Evolutionary conservation across 1,284 basidiomycete genomes (phyloP), one percentile per base, ranked within the genome.

Genomic region (Rhizoctonia solani): DNA sequence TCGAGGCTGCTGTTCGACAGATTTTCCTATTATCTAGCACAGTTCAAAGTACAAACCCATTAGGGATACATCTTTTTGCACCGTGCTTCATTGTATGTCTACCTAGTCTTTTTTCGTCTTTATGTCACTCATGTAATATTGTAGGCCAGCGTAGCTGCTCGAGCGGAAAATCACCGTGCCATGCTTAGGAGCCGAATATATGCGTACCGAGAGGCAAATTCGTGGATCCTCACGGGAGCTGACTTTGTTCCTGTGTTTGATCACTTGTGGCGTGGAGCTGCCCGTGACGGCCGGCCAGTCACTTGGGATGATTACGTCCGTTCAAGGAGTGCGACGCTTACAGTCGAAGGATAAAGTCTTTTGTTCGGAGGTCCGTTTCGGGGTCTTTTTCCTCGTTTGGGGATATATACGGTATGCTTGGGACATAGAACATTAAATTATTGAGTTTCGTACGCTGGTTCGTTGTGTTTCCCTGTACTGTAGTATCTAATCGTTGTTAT

Each of bases 211-310:
- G 29, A 25, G 9, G 39, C 29, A 16, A 39, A 34, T 13, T 32
- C 32, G 21, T 61, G 44, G 56, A n/a, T 61, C 11, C 21, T 47
- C 3, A 42, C 27, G 6, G 32, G 25, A 5, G 39, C 56, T 37
- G 27, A 61, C 8, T 61, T 61, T 23, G 56, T 49, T 8, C 30
- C 56, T 4, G 56, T 59, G 21, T 44, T 59, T 37, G 56, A 59
- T n/a, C 56, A 59, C 25, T 32, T 61, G 2, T 61, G 56, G 56
- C 56, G 50, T 34, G 56, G 46, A 16, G 42, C 44, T 23, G 56
- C 25, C 11, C 34, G 21, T 19, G 23, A 50, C 3, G 56, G 56
- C 19, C 27, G 46, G 3, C 56, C 56, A 3, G 42, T 61, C 19
- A 34, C 19, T 19, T 61, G 56, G 56, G n/a, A 16, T 4, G 56